Conservation (phyloP, 345 rosid genomes). For the Aquilaria malaccensis region DNA sequence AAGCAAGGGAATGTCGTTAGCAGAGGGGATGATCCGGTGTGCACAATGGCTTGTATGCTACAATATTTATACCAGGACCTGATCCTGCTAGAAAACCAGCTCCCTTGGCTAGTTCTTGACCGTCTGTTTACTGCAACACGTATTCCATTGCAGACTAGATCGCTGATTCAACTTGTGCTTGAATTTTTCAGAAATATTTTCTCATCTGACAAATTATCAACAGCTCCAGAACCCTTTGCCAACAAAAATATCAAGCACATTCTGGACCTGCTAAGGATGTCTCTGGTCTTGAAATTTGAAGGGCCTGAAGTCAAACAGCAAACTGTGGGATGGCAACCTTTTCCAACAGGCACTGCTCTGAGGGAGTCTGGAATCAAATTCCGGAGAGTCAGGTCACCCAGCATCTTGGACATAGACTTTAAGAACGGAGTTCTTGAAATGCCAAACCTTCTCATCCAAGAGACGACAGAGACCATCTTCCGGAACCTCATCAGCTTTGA, state of each 20-base stretch:
- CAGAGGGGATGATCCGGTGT: conserved; percentile 20
- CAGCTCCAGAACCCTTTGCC: background rate
- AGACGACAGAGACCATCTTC: conserved; percentile 12
- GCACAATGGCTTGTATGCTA: conserved; percentile 19
- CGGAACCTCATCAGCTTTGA: conserved; percentile 24
- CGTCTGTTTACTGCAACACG: conserved; percentile 2
- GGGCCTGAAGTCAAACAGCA: background rate
- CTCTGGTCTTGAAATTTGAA: conserved; percentile 7
- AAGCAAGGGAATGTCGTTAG: background rate
- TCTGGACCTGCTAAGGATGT: conserved; percentile 11
- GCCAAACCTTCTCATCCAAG: conserved; percentile 11
- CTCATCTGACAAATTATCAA: background rate
- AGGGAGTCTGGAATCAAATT: background rate
- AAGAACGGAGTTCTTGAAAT: conserved; percentile 10
- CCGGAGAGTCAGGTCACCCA: background rate
- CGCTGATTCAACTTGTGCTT: conserved; percentile 12
- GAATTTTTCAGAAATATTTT: conserved; percentile 1
- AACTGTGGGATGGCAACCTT: conserved; percentile 3
- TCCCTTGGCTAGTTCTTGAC: conserved; percentile 1
- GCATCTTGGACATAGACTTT: conserved; percentile 8
- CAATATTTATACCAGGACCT: conserved; percentile 26
- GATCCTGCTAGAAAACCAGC: conserved; percentile 24
- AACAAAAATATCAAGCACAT: conserved; percentile 13
- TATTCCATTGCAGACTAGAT: background rate
- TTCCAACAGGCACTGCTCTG: conserved; percentile 3